Conservation (phyloP, 148 eudicot genomes). For the Vaccinium macrocarpon region DNA sequence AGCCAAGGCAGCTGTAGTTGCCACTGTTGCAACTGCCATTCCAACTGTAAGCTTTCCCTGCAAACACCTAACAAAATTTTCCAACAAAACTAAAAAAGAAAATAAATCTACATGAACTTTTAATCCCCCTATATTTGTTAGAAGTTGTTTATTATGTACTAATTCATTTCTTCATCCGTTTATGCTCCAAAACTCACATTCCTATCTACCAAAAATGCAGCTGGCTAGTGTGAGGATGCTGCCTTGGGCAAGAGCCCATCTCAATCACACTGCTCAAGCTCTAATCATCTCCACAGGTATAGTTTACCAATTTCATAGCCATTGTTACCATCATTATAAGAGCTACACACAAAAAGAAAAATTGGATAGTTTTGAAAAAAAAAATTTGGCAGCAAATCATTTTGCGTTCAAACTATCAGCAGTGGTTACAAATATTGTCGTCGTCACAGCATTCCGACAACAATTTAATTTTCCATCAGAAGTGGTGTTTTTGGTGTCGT, state of each 20-base stretch:
- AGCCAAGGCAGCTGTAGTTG: conserved; percentile 84
- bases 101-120: not conserved
- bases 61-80: not conserved
- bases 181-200: not conserved
- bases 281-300: conserved; percentile 81
- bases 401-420: no score
- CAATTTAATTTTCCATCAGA: not conserved
- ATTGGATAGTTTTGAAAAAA: no score
- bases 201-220: conserved; percentile 27
- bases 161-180: not conserved
- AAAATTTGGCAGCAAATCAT: no score
- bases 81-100: not conserved
- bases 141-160: not conserved
- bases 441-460: not conserved
- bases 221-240: conserved; percentile 80
- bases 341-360: no score
- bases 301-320: not conserved
- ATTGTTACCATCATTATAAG: not conserved
- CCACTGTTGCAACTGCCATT: conserved; percentile 73
- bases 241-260: conserved; percentile 90
- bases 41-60: conserved; percentile 57
- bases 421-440: not conserved
- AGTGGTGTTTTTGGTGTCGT: not conserved
- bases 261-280: conserved; percentile 88
- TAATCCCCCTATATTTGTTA: not conserved